phyloP scores from a whole-genome alignment of 2,329 filamentous ascomycete genomes.

The Fusarium graminum region DNA sequence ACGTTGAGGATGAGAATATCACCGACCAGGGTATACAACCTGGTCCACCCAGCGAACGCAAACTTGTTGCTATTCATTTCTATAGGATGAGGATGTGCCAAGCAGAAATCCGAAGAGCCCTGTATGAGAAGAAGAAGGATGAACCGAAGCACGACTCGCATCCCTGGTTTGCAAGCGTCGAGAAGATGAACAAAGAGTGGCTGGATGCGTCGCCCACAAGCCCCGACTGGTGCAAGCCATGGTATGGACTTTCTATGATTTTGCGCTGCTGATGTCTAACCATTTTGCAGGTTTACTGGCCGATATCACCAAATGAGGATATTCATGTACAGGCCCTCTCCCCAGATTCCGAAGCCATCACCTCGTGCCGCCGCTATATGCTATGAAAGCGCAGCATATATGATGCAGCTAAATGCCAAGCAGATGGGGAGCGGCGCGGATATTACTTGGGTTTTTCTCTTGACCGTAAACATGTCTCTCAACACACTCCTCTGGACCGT shows the following conservation, averaged over 20 bases:
- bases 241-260: constrained; percentile 66
- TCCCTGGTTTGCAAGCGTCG: constrained; percentile 88
- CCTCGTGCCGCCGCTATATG: constrained; percentile 82
- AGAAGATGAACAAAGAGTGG: constrained; percentile 84
- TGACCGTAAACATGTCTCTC: constrained; percentile 90
- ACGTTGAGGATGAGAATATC: constrained; percentile 86
- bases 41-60: constrained; percentile 81
- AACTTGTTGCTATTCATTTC: constrained; percentile 91
- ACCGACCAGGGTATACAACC: constrained; percentile 79
- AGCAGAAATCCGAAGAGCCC: constrained; percentile 84
- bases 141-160: constrained; percentile 84
- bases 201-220: constrained; percentile 79
- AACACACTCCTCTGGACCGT: constrained; percentile 94
- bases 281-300: constrained; percentile 67
- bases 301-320: constrained; percentile 90
- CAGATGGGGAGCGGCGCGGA: constrained; percentile 84
- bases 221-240: constrained; percentile 78
- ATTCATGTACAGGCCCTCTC: constrained; percentile 89
- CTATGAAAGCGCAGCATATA: constrained; percentile 84
- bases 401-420: constrained; percentile 83
- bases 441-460: constrained; percentile 92
- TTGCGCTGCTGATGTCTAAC: constrained; percentile 17
- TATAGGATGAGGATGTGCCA: constrained; percentile 91
- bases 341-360: constrained; percentile 89
- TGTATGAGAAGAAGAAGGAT: constrained; percentile 86